Percentiles rank a stretch among this genome's conserved stretches.
Conservation (phyloP, 2,329 filamentous ascomycete genomes). For the Aspergillus chevalieri region DNA sequence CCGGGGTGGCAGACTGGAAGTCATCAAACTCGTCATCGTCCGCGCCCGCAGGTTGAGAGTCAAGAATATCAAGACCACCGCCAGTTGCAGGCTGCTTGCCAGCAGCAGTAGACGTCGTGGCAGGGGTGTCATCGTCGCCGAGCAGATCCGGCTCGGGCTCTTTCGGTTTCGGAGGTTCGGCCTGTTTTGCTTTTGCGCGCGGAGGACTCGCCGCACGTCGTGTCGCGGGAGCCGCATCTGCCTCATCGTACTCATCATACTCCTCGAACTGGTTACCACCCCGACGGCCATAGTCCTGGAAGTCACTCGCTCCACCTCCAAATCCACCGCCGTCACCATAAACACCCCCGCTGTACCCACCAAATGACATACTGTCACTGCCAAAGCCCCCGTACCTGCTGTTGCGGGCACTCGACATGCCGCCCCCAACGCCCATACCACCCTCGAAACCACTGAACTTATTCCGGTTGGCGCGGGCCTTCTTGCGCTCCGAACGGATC, state of each 20-base stretch:
- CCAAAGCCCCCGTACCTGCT: conserved; percentile 85
- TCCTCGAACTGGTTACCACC: conserved; percentile 77
- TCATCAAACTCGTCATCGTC: conserved; percentile 95
- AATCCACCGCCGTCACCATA: conserved; percentile 97
- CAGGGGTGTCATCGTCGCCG: conserved; percentile 62
- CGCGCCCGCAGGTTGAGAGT: conserved; percentile 45
- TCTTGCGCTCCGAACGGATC: conserved; percentile 65
- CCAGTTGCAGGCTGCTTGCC: conserved; percentile 41
- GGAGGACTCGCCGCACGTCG: conserved; percentile 45
- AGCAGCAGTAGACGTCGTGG: conserved; percentile 37
- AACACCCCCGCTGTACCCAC: conserved; percentile 66
- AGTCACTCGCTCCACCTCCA: conserved; percentile 69
- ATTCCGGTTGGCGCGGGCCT: conserved; percentile 80
- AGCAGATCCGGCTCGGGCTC: conserved; percentile 89
- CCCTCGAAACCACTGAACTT: conserved; percentile 96
- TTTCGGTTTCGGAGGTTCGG: conserved; percentile 64
- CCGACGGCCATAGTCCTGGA: conserved; percentile 56
- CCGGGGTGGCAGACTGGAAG: conserved; percentile 76
- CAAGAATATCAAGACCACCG: conserved; percentile 44
- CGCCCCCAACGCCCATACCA: conserved; percentile 56
- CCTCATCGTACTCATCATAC: conserved; percentile 94
- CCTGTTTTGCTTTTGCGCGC: conserved; percentile 50
- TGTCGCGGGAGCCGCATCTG: conserved; percentile 48
- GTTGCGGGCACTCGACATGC: conserved; percentile 46
- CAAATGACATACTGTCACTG: conserved; percentile 63